A percentile compares a stretch with the other conserved stretches of the same genome.
Conservation (phyloP, 306 rosid species). For the Fragaria nilgerrensis region DNA sequence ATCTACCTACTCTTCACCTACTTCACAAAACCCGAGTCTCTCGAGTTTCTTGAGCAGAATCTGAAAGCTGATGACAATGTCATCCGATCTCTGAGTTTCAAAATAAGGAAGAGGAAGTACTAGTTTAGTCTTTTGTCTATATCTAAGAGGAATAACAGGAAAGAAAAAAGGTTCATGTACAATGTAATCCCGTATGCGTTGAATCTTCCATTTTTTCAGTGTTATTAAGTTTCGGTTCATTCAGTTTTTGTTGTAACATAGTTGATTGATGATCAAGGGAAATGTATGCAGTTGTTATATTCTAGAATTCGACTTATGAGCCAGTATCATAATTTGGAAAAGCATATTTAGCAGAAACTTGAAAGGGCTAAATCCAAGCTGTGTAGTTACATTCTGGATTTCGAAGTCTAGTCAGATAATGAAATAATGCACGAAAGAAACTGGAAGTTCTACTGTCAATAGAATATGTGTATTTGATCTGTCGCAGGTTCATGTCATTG, state of each 20-base stretch:
- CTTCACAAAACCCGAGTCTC: constrained; percentile 76
- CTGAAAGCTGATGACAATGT: constrained; percentile 63
- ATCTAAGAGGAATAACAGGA: constrained; percentile 23
- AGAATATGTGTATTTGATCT: background rate
- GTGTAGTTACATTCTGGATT: background rate
- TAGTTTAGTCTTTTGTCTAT: constrained; percentile 31
- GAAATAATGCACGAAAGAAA: background rate
- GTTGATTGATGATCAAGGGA: constrained; percentile 16
- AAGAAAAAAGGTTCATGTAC: constrained; percentile 25
- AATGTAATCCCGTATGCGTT: constrained; percentile 24
- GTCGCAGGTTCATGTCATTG: background rate
- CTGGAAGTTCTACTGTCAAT: background rate
- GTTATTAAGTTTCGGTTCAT: constrained; percentile 23
- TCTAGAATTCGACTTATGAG: background rate
- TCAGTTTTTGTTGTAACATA: constrained; percentile 32
- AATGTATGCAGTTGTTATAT: constrained; percentile 21
- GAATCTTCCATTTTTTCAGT: constrained; percentile 13
- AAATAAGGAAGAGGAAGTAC: constrained; percentile 73
- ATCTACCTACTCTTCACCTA: constrained; percentile 84
- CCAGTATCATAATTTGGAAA: background rate
- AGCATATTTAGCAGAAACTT: background rate
- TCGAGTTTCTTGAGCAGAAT: constrained; percentile 47
- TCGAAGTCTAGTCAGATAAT: background rate
- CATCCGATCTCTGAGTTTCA: constrained; percentile 63
- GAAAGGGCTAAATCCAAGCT: background rate